Evolutionary conservation across 192 early-diverging fungal species (phyloP).

Genomic region (Backusella parvicylindrica): DNA sequence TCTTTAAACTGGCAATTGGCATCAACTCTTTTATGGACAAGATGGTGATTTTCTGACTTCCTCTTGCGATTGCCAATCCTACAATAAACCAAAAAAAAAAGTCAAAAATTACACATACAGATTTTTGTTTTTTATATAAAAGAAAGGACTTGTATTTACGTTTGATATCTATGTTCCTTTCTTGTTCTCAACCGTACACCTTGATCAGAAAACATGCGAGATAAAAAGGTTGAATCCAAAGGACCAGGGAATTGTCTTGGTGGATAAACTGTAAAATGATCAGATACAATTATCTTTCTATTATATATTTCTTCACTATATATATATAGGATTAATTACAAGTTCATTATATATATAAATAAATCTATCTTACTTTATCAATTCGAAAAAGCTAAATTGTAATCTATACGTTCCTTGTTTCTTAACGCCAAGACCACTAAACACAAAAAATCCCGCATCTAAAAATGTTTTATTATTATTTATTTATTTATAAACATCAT

Average conservation of each 20-base stretch:
- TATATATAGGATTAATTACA: neutral
- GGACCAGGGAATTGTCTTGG: slow-evolving; percentile 91
- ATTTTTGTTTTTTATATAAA: neutral
- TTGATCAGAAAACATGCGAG: slow-evolving; percentile 90
- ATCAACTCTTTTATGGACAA: neutral
- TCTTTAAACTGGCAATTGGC: neutral
- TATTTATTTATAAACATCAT: neutral
- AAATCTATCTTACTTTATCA: slow-evolving; percentile 46
- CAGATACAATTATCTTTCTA: slow-evolving; percentile 71
- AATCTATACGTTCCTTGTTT: slow-evolving; percentile 75
- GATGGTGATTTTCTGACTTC: neutral
- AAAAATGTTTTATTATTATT: neutral
- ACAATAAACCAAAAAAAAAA: neutral
- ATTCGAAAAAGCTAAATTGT: slow-evolving; percentile 83
- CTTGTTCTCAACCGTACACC: slow-evolving; percentile 90
- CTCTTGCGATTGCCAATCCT: neutral
- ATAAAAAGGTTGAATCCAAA: slow-evolving; percentile 84
- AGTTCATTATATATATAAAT: neutral
- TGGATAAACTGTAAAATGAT: slow-evolving; percentile 75
- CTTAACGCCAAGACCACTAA: slow-evolving; percentile 83
- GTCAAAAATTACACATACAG: neutral
- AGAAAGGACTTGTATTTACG: slow-evolving; percentile 13
- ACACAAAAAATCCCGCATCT: slow-evolving; percentile 90
- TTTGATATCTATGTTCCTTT: slow-evolving; percentile 65
- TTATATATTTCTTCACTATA: slow-evolving; percentile 37